Evolutionary conservation across 345 rosid genomes (phyloP), one percentile per base, ranked within the genome.

Genomic region (Lepidium aucheri): DNA sequence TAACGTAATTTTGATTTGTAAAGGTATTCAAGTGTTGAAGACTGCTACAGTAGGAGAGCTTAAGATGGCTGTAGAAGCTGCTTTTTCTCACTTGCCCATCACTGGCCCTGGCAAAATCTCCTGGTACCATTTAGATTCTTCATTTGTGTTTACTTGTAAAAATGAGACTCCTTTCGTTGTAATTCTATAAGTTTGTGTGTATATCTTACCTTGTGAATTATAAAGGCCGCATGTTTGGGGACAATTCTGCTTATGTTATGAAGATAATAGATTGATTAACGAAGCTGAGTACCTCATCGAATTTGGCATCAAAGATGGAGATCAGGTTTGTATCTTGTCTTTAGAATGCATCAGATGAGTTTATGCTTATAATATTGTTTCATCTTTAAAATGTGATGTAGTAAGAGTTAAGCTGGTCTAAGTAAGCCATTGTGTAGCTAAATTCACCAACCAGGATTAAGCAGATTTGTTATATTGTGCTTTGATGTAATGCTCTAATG

Each of bases 151-250:
- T 3, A 26, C 6, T 26, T 26, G 26, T 1, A 28, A 28, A 28
- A 5, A 28, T 5, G 26, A 24, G 32, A 28, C 32, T 28, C 7
- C 7, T 28, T 28, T 28, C 32, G 7, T 28, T 28, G 7, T 6
- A 1, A 28, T 28, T 28, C 7, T 5, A 28, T 28, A 28, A 28
- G 32, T 28, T 28, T 28, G 32, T 5, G 32, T 28, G 32, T 28
- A 3, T n/a, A n/a, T 16, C 8, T 20, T 15, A 53, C 24, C 42
- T n/a, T 44, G 53, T 39, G 52, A 28, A 69, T 17, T 56, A 4
- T 59, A 67, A 28, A 92, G 96, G 96, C 81, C 87, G n/a, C 98
- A 89, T 57, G 84, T 92, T 15, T 87, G 98, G 96, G 89, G 81
- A 3, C 91, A 87, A 58, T 92, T 92, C 72, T 89, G 95, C 85